These are phyloP conservation scores for Erysiphe neolycopersici DNA, from an alignment of 2,329 filamentous ascomycete genomes.

Conservation along the genomic window DNA sequence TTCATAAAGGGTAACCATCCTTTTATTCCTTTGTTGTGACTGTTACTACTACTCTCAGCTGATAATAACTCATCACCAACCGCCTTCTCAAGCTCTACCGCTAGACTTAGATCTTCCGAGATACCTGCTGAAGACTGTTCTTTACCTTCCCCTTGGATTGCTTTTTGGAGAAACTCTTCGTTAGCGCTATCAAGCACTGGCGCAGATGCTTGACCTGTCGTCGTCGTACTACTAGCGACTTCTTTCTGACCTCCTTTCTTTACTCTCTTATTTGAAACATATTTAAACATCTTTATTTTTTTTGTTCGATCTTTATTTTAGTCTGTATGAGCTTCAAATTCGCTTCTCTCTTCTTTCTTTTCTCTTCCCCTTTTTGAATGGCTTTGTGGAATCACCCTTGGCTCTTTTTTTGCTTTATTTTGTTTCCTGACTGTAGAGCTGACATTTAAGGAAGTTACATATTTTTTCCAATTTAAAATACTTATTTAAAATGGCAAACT, in stretches of 20 bases:
- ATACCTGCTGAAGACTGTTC: constrained; percentile 24
- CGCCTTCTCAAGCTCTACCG: constrained; percentile 3
- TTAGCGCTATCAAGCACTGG: constrained; percentile 29
- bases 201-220: not conserved
- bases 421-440: no score
- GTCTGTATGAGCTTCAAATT: no score
- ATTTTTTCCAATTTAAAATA: no score
- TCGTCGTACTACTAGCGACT: constrained; percentile 1
- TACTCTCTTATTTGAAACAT: constrained; percentile 32
- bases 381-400: no score
- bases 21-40: constrained; percentile 16
- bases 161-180: constrained; percentile 28
- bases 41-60: constrained; percentile 17
- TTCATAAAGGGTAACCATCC: constrained; percentile 1
- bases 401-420: no score
- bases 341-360: no score
- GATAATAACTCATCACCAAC: constrained; percentile 8
- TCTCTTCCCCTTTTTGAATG: no score
- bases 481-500: no score
- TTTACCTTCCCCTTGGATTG: constrained; percentile 22
- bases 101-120: constrained; percentile 4
- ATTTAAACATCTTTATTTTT: constrained; percentile 27
- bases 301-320: no score
- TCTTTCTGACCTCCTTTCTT: constrained; percentile 28
- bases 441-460: no score